phyloP scores from a whole-genome alignment of 2,329 filamentous ascomycete genomes.

The Cryphonectria carpinicola region DNA sequence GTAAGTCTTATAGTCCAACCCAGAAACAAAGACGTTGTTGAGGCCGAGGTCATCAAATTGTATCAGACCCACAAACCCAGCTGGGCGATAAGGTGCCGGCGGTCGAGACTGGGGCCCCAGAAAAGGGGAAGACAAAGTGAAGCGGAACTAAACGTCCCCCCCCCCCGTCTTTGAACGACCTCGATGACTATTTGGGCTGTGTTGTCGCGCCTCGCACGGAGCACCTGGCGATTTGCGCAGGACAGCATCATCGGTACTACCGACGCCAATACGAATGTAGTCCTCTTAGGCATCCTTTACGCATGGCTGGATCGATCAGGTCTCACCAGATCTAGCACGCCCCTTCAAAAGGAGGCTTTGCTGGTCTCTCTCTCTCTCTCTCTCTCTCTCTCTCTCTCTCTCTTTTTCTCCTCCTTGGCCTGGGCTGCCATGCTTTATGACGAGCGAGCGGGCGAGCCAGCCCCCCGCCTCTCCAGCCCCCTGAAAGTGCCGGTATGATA shows the following conservation, averaged over 20 bases:
- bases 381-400: no score
- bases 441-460: neutral
- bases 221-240: constrained; percentile 13
- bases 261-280: constrained; percentile 22
- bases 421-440: neutral
- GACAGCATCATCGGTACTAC: constrained; percentile 28
- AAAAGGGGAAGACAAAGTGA: constrained; percentile 12
- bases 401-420: no score
- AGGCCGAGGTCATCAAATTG: constrained; percentile 12
- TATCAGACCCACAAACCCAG: neutral
- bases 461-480: neutral
- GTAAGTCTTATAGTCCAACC: constrained; percentile 19
- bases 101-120: constrained; percentile 5
- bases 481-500: constrained; percentile 5
- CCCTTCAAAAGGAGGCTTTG: constrained; percentile 1
- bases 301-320: constrained; percentile 26
- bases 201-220: constrained; percentile 6
- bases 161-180: constrained; percentile 7
- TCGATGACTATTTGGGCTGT: neutral
- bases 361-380: neutral
- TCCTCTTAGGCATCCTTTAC: constrained; percentile 28
- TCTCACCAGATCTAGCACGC: constrained; percentile 28
- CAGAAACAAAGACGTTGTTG: constrained; percentile 12
- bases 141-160: neutral
- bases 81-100: constrained; percentile 9